Evolutionary conservation across 441 rosid species (phyloP).

Genomic region (Aquilaria agallochum): DNA sequence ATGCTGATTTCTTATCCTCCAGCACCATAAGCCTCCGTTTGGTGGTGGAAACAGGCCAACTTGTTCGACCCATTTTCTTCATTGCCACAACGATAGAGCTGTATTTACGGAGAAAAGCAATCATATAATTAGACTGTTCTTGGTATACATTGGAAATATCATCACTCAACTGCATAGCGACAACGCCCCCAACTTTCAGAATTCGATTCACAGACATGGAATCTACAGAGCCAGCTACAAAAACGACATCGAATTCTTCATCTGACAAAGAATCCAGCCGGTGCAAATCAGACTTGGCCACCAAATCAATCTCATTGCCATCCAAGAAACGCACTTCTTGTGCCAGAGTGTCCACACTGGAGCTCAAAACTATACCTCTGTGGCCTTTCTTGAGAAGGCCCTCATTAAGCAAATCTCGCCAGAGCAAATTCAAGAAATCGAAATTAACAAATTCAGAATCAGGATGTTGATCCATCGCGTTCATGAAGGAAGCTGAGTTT

Average conservation of each 20-base stretch:
- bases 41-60: constrained; percentile 1
- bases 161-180: constrained; percentile 25
- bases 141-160: constrained; percentile 20
- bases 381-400: constrained; percentile 36
- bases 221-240: constrained; percentile 23
- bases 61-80: constrained; percentile 20
- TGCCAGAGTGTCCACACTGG: constrained; percentile 14
- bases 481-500: constrained; percentile 11
- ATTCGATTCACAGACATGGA: constrained; percentile 26
- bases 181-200: constrained; percentile 35
- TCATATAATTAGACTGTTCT: constrained; percentile 27
- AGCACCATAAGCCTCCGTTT: constrained; percentile 24
- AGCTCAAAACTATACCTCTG: constrained; percentile 29
- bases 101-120: constrained; percentile 26
- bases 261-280: constrained; percentile 14
- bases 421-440: constrained; percentile 27
- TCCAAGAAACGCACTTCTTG: constrained; percentile 19
- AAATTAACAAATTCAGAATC: constrained; percentile 17
- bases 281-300: constrained; percentile 22
- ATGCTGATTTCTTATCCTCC: constrained; percentile 28
- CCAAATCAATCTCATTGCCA: constrained; percentile 24
- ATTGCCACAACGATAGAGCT: constrained; percentile 27
- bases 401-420: constrained; percentile 32
- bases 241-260: constrained; percentile 31
- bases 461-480: constrained; percentile 6